Percentiles rank a stretch among this genome's conserved stretches.
These are phyloP conservation scores for Fermentozyma sake DNA, from an alignment of 1,139 yeast genomes.

Conservation along the genomic window DNA sequence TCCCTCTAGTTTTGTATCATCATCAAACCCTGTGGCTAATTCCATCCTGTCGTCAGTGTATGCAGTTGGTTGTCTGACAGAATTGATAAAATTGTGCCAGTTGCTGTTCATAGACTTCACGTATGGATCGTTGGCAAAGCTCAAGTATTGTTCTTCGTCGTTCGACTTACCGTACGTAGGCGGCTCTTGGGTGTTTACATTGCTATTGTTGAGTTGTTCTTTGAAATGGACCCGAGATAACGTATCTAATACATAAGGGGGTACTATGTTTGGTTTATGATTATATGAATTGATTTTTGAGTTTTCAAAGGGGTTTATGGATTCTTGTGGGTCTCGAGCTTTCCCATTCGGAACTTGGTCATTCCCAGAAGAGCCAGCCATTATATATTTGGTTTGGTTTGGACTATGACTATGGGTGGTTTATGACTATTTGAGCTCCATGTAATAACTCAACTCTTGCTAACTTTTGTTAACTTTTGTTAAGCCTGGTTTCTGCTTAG, in stretches of 20 bases:
- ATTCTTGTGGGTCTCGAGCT: no score
- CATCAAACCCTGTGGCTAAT: conserved; percentile 18
- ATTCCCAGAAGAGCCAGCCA: background rate
- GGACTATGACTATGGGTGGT: no score
- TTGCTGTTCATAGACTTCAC: conserved; percentile 32
- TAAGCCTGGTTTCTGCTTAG: no score
- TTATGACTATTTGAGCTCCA: no score
- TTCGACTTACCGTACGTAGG: conserved; percentile 5
- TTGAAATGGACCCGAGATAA: conserved; percentile 43
- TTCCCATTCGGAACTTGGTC: conserved; percentile 1
- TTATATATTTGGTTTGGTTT: conserved; percentile 1
- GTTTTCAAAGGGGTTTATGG: no score
- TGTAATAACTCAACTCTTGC: no score
- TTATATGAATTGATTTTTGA: conserved; percentile 26
- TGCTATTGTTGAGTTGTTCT: conserved; percentile 31
- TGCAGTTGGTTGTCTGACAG: conserved; percentile 35
- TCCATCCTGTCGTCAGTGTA: conserved; percentile 27
- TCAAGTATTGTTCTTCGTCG: conserved; percentile 31
- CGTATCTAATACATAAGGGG: conserved; percentile 57
- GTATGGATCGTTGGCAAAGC: conserved; percentile 38
- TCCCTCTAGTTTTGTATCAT: conserved; percentile 25
- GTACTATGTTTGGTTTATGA: conserved; percentile 40
- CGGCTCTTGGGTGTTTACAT: conserved; percentile 16
- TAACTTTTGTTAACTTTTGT: no score
- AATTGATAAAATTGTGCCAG: conserved; percentile 35